A percentile compares a stretch with the other conserved stretches of the same genome.
Conservation (phyloP, 306 rosid genomes). For the Dalbergia oliveri region DNA sequence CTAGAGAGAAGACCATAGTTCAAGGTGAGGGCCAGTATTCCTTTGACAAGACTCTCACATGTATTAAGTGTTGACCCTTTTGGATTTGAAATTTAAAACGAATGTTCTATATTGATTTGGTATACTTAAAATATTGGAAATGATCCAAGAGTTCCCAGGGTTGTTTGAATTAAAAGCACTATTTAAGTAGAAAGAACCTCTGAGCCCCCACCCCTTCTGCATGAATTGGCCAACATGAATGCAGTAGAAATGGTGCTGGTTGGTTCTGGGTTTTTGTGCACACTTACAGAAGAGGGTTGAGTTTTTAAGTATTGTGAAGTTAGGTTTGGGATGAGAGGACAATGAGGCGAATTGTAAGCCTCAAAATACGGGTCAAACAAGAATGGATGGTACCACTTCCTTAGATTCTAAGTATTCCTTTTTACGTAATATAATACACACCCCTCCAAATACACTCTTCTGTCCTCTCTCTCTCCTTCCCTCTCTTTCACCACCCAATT, state of each 20-base stretch:
- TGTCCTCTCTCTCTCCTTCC: conserved; percentile 19
- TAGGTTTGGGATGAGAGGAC: conserved; percentile 77
- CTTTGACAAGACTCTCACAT: conserved; percentile 25
- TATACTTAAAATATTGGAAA: conserved; percentile 2
- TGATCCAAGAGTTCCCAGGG: not conserved
- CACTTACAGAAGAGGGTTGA: conserved; percentile 5
- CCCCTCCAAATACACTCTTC: conserved; percentile 43
- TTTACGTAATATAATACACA: conserved; percentile 37
- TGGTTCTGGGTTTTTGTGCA: conserved; percentile 49
- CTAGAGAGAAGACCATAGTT: conserved; percentile 7
- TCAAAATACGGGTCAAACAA: conserved; percentile 91
- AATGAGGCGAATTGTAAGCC: conserved; percentile 75
- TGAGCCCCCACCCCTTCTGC: not conserved
- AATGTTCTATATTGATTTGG: conserved; percentile 39
- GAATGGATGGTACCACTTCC: conserved; percentile 75
- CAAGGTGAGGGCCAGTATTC: conserved; percentile 15
- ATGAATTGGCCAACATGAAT: conserved; percentile 23
- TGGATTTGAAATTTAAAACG: conserved; percentile 38
- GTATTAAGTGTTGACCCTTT: conserved; percentile 19
- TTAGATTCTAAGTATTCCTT: conserved; percentile 68
- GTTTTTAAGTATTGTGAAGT: conserved; percentile 44
- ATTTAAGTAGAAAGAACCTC: conserved; percentile 9
- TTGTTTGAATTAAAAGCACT: not conserved
- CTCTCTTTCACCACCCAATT: conserved; percentile 84
- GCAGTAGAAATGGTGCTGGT: conserved; percentile 31